Evolutionary conservation across 257 asterid genomes (phyloP).

Genomic region (Lithospermum erythrorhizon): DNA sequence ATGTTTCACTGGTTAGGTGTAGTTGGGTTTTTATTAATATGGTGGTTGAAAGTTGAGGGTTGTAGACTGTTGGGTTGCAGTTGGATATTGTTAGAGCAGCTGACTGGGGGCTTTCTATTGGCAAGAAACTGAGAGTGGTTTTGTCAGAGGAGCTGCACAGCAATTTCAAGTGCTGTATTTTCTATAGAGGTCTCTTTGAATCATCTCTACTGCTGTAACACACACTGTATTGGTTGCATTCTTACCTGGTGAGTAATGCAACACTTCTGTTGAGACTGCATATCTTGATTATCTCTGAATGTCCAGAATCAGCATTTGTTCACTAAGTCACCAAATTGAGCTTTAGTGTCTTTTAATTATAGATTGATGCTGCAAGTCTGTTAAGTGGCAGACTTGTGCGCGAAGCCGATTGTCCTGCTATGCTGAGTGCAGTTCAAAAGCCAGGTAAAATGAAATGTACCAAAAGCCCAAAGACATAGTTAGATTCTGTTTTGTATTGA

Average conservation of each 20-base stretch:
- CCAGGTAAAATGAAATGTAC: constrained; percentile 37
- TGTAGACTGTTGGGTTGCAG: constrained; percentile 10
- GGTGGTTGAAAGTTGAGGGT: neutral
- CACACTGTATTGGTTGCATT: constrained; percentile 18
- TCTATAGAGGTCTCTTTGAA: constrained; percentile 24
- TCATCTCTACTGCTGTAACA: constrained; percentile 17
- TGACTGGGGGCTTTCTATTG: constrained; percentile 26
- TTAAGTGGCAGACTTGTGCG: constrained; percentile 79
- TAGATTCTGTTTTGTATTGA: neutral
- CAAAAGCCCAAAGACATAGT: neutral
- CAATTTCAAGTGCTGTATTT: constrained; percentile 23
- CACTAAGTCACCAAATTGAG: too few species aligned
- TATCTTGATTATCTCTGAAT: too few species aligned
- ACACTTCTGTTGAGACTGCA: too few species aligned
- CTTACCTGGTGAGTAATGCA: constrained; percentile 18
- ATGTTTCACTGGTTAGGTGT: neutral
- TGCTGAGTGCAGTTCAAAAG: constrained; percentile 85
- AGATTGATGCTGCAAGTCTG: constrained; percentile 80
- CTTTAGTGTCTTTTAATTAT: constrained; percentile 2
- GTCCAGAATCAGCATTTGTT: too few species aligned
- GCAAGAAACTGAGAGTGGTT: constrained; percentile 24
- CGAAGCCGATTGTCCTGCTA: constrained; percentile 79
- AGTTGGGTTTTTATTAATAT: neutral
- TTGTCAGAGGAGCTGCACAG: constrained; percentile 21
- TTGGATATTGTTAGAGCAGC: constrained; percentile 22